Evolutionary conservation across 2,329 filamentous ascomycete genomes (phyloP).

Genomic region (Neonectria hederae): DNA sequence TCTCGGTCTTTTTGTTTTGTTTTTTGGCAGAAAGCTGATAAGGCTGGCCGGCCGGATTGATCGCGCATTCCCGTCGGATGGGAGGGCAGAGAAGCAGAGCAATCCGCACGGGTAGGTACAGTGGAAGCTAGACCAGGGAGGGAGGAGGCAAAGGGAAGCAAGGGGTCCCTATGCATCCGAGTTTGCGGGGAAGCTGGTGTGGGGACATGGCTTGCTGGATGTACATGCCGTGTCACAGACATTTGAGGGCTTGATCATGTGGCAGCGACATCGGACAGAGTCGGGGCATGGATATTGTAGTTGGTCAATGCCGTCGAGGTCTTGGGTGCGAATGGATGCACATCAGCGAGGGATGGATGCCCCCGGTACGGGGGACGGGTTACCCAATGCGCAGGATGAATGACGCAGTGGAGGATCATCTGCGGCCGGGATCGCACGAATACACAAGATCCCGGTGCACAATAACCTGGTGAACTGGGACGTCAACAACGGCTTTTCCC

Average conservation of each 20-base stretch:
- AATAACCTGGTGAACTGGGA: background rate
- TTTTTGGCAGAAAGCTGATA: background rate
- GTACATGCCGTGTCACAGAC: background rate
- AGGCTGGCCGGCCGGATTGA: background rate
- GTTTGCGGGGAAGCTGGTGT: constrained; percentile 22
- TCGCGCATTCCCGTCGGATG: background rate
- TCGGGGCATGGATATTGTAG: constrained; percentile 9
- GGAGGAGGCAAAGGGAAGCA: background rate
- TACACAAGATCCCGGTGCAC: no score
- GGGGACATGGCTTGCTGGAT: background rate
- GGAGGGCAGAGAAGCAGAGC: background rate
- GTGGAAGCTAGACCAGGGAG: background rate
- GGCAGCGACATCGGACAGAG: constrained; percentile 22
- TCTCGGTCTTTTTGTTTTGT: no score
- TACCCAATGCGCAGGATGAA: background rate
- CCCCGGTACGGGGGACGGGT: background rate
- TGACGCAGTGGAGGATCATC: constrained; percentile 9
- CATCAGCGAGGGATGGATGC: background rate
- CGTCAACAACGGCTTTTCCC: background rate
- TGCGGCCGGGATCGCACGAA: no score
- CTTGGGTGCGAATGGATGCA: background rate
- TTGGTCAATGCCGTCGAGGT: background rate
- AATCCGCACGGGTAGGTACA: background rate
- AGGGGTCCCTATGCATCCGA: background rate
- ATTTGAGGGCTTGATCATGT: constrained; percentile 21